Conservation (phyloP, 179 eudicot genomes). For the Corrigiola litoralis region DNA sequence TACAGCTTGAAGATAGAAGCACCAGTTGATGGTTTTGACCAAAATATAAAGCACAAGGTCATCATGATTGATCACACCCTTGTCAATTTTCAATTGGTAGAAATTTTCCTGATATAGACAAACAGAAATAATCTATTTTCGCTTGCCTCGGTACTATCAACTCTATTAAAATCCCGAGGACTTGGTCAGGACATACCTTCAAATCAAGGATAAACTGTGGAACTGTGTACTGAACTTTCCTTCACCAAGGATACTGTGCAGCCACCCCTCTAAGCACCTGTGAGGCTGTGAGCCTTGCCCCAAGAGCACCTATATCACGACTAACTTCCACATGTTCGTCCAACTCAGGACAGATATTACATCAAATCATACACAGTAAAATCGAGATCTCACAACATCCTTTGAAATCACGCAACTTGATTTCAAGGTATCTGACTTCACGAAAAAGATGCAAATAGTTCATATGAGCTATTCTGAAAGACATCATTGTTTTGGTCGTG, state of each 20-base stretch:
- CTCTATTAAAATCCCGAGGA: not conserved
- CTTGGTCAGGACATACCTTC: slow-evolving; percentile 46
- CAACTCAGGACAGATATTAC: slow-evolving; percentile 89
- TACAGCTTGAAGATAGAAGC: slow-evolving; percentile 77
- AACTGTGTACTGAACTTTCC: slow-evolving; percentile 68
- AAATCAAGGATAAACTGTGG: slow-evolving; percentile 89
- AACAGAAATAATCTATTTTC: too few species aligned
- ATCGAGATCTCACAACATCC: too few species aligned
- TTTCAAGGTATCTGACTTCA: too few species aligned
- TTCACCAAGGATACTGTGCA: slow-evolving; percentile 88
- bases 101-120: slow-evolving; percentile 61
- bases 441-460: too few species aligned
- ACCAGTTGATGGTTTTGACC: slow-evolving; percentile 90
- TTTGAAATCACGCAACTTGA: too few species aligned
- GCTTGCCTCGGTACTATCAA: too few species aligned
- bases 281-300: slow-evolving; percentile 96
- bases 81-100: slow-evolving; percentile 73
- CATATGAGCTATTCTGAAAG: too few species aligned
- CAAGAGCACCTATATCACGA: slow-evolving; percentile 83
- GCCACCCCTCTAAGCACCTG: slow-evolving; percentile 99
- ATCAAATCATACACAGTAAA: too few species aligned
- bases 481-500: too few species aligned
- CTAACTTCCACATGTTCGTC: slow-evolving; percentile 86
- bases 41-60: slow-evolving; percentile 76
- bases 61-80: slow-evolving; percentile 51